Base-by-base conservation (phyloP, 257 asterid species). In the Plantago elongata region DNA sequence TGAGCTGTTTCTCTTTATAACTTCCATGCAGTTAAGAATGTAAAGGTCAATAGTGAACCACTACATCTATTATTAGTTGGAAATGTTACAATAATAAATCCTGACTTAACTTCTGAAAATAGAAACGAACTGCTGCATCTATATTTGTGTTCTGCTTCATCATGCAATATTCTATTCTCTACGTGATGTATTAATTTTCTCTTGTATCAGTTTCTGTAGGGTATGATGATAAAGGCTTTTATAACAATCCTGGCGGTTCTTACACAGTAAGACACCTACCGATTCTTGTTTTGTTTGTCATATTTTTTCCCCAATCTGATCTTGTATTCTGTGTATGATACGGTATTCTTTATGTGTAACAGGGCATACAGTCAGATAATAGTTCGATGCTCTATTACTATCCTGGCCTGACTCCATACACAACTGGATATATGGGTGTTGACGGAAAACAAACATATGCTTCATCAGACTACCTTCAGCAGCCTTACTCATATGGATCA, bases 351-450 rank as follows among this genome's bases (percentile, higher is more conserved):
- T 13, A 55, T 64, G 62, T 67, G 62, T 61, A 16, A 45, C 78
- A 79, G 89, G 86, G 81, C 34, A 17, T 69, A 54, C 85, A 65
- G 30, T 73, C 83, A 27, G 87, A 80, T 49, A 78, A 74, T 60
- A 60, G 81, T 58, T 83, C 88, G 44, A 66, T 67, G 52, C 68
- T 78, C 10, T 88, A 81, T 64, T 83, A 84, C 54, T 9, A 79
- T 72, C 93, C 93, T 45, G 78, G 90, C 50, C 78, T 78, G 60
- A 79, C 76, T 74, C 83, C 95, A 38, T 89, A 78, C 69, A 63
- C 79, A 22, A n/a, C 84, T 73, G 83, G 84, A 51, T 87, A 38
- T 64, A 57, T 82, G 65, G 80, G 87, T 4, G 61, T 63, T 30
- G 89, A 87, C 61, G 89, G 86, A 43, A 82, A 86, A 59, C 87